Percentiles rank a stretch among this genome's conserved stretches.
Evolutionary conservation across 139 green algal species (phyloP).

Genomic region (Chloropicon primus): DNA sequence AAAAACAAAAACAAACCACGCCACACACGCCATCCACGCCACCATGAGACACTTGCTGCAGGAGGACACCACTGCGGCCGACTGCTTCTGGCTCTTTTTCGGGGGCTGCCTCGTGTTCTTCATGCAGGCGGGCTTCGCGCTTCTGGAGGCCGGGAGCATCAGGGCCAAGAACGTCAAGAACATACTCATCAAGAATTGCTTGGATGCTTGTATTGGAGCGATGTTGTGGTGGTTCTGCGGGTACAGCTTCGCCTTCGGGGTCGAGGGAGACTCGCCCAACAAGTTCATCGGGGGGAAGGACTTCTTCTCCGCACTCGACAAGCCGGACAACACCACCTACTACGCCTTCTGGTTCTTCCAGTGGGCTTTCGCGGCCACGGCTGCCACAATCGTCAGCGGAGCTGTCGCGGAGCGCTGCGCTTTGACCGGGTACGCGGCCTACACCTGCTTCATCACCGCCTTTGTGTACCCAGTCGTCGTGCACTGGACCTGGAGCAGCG

Average conservation of each 20-base stretch:
- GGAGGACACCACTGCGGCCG: slow-evolving; percentile 1
- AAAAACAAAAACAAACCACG: not conserved
- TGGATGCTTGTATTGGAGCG: slow-evolving; percentile 20
- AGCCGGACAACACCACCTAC: slow-evolving; percentile 5
- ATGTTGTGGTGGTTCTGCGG: slow-evolving; percentile 25
- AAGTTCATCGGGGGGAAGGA: slow-evolving; percentile 11
- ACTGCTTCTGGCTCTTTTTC: slow-evolving; percentile 22
- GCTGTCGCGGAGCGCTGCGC: slow-evolving; percentile 52
- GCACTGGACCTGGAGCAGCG: slow-evolving; percentile 42
- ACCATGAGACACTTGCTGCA: not conserved
- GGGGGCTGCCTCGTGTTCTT: slow-evolving; percentile 28
- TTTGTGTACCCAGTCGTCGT: slow-evolving; percentile 57
- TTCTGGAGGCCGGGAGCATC: slow-evolving; percentile 27
- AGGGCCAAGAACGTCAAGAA: slow-evolving; percentile 28
- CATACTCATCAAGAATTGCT: slow-evolving; percentile 30
- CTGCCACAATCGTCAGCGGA: slow-evolving; percentile 43
- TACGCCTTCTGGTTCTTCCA: slow-evolving; percentile 51
- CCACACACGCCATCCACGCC: not conserved
- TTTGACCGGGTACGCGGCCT: slow-evolving; percentile 45
- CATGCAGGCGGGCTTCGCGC: slow-evolving; percentile 34
- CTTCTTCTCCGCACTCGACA: slow-evolving; percentile 19
- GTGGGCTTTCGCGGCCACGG: slow-evolving; percentile 54
- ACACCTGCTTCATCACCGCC: slow-evolving; percentile 39
- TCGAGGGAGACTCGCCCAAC: slow-evolving; percentile 10
- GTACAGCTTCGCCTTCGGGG: slow-evolving; percentile 23